These are phyloP conservation scores for Ceratobasidium papillatum DNA, from an alignment of 1,284 basidiomycete genomes.

Conservation along the genomic window DNA sequence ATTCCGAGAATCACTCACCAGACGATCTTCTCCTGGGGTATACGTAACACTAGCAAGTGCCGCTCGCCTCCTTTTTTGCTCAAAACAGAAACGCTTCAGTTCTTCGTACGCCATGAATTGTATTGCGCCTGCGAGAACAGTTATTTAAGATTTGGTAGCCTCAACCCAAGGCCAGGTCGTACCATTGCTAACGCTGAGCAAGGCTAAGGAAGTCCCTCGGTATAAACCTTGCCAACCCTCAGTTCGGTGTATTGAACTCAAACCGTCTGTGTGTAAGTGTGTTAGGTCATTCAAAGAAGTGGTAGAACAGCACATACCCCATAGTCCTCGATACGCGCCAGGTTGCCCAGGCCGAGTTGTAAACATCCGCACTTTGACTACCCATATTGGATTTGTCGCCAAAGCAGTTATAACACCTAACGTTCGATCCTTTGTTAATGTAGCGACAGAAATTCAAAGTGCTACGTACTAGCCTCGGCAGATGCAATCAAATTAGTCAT, in stretches of 20 bases:
- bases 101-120: conserved; percentile 98
- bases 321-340: conserved; percentile 77
- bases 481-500: conserved; percentile 89
- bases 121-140: conserved; percentile 61
- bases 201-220: conserved; percentile 86
- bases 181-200: conserved; percentile 95
- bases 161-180: too few species aligned
- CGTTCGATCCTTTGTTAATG: neutral
- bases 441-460: conserved; percentile 45
- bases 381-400: conserved; percentile 98
- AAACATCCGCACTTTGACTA: conserved; percentile 98
- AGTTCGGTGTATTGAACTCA: conserved; percentile 69
- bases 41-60: conserved; percentile 67
- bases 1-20: conserved; percentile 63
- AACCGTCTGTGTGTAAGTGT: conserved; percentile 67
- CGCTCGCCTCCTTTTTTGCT: conserved; percentile 71
- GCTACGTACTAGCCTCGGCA: conserved; percentile 89
- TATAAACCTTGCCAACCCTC: conserved; percentile 88
- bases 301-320: conserved; percentile 63
- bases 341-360: conserved; percentile 75
- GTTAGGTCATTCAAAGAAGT: conserved; percentile 4
- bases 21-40: conserved; percentile 79
- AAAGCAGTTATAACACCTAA: conserved; percentile 91
- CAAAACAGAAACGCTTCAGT: conserved; percentile 90
- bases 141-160: too few species aligned